Evolutionary conservation across 2,329 filamentous ascomycete genomes (phyloP).

Genomic region (Plenodomus lindquistii): DNA sequence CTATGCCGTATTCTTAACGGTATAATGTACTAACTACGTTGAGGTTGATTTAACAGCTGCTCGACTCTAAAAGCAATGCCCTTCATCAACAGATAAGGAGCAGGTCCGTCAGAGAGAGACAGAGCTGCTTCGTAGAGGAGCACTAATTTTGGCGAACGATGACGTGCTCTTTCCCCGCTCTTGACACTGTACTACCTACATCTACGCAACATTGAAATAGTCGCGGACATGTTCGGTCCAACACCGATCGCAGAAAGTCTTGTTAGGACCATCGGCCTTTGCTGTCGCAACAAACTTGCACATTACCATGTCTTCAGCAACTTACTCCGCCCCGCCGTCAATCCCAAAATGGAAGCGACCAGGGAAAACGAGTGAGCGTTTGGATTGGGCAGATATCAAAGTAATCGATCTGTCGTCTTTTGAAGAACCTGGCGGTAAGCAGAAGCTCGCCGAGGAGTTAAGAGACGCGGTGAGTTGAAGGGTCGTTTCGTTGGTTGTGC

Average conservation of each 20-base stretch:
- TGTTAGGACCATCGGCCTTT: no score
- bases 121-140: conserved; percentile 10
- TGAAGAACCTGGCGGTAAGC: conserved; percentile 58
- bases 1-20: no score
- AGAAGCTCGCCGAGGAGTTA: conserved; percentile 58
- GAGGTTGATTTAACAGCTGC: no score
- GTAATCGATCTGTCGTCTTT: conserved; percentile 53
- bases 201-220: not conserved
- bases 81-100: no score
- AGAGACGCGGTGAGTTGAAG: conserved; percentile 52
- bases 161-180: conserved; percentile 28
- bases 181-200: not conserved
- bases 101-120: not conserved
- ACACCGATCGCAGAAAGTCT: no score
- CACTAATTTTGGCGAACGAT: conserved; percentile 29
- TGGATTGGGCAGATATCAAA: conserved; percentile 37
- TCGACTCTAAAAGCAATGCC: no score
- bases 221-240: no score
- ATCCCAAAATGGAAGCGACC: conserved; percentile 35
- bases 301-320: conserved; percentile 25
- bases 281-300: no score
- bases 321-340: conserved; percentile 13
- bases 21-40: no score
- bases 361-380: conserved; percentile 23
- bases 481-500: not conserved